These are phyloP conservation scores for Cutaneotrichosporon sp. DNA, from an alignment of 1,284 basidiomycete species.

Conservation along the genomic window DNA sequence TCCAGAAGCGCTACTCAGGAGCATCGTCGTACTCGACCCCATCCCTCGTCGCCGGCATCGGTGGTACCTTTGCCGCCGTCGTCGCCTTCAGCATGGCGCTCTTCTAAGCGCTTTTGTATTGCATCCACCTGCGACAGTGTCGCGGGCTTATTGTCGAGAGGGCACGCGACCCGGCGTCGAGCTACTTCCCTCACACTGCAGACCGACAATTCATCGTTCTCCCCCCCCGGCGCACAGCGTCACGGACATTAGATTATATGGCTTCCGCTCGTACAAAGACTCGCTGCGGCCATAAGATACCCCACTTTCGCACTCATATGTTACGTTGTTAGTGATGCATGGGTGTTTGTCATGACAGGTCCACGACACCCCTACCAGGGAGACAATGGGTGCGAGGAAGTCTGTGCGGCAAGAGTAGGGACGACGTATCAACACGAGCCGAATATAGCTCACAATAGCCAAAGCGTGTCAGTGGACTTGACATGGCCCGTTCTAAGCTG, in stretches of 20 bases:
- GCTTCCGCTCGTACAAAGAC: background rate
- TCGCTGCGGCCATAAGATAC: constrained; percentile 1
- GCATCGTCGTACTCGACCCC: background rate
- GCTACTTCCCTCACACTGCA: background rate
- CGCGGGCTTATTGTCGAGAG: background rate
- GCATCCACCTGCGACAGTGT: background rate
- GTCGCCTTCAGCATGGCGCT: constrained; percentile 4
- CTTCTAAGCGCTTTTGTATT: background rate
- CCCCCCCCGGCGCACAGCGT: background rate
- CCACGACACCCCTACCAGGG: no score
- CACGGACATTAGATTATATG: constrained; percentile 3
- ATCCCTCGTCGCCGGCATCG: background rate
- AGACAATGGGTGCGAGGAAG: no score
- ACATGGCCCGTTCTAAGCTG: no score
- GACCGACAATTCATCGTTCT: background rate
- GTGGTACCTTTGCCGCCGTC: background rate
- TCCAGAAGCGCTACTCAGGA: constrained; percentile 1
- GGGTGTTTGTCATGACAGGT: constrained; percentile 4
- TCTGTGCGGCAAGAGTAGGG: no score
- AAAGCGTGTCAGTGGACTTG: no score
- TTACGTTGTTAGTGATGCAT: constrained; percentile 4
- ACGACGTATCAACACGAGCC: no score
- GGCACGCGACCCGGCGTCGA: background rate
- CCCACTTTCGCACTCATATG: background rate
- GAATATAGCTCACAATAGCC: no score